Evolutionary conservation across 75 land plant species (phyloP), one percentile per base, ranked within the genome.

Genomic region (Larix kaempferi): DNA sequence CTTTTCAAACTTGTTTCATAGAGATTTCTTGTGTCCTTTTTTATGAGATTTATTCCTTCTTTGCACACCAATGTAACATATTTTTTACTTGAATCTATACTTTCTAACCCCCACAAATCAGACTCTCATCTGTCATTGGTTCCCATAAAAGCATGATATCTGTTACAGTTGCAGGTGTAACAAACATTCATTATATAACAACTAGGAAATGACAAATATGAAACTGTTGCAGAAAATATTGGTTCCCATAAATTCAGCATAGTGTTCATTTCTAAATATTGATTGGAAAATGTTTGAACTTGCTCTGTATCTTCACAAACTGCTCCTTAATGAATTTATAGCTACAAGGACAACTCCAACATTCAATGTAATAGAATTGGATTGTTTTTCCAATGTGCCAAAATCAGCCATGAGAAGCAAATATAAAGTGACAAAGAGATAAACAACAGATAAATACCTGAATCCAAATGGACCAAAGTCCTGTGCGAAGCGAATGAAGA

Each of bases 391-490:
- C 19, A n/a, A 6, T 69, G 6, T n/a, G 6, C 72, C 52, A 69
- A n/a, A 69, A 15, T 69, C 52, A 41, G 16, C 41, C n/a, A 12
- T 26, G 54, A 73, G 54, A 27, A 56, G 49, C 33, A 56, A 33
- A 78, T 19, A 80, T 15, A 29, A 80, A 76, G 56, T 13, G 54
- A 71, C 54, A 49, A 44, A 44, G 54, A 49, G 54, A 79, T 19
- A 6, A 56, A 17, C 6, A 21, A 79, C 71, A 77, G 56, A 75
- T 1, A 21, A 22, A 19, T 86, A 96, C 98, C 93, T 97, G 99
- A 62, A 82, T 78, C 95, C 95, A 95, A 56, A 97, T 89, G 23
- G 99, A 91, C 98, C 97, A 92, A 14, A 97, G 76, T 72, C 99
- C 98, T 61, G 98, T 93, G 75, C 95, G 84, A 26, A 94, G 78